Evolutionary conservation across 1,139 yeast species (phyloP).

Genomic region (Blastobotrys arbuscula): DNA sequence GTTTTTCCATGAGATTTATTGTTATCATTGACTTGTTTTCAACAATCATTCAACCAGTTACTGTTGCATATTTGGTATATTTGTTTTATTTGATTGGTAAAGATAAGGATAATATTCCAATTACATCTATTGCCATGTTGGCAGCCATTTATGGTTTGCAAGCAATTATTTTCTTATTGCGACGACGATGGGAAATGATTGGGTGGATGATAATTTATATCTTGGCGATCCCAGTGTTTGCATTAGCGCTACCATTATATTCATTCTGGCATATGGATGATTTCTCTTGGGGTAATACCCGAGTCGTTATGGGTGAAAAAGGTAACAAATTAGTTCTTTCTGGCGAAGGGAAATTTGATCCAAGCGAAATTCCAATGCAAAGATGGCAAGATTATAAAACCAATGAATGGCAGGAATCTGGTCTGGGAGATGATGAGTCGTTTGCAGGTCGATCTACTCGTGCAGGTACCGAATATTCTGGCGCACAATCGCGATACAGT

Average conservation of each 20-base stretch:
- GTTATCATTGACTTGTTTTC: conserved; percentile 38
- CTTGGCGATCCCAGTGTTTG: conserved; percentile 37
- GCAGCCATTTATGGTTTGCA: conserved; percentile 40
- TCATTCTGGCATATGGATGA: conserved; percentile 44
- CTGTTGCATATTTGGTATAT: conserved; percentile 38
- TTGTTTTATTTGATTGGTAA: conserved; percentile 34
- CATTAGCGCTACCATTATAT: conserved; percentile 37
- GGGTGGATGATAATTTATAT: conserved; percentile 42
- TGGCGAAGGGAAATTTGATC: conserved; percentile 39
- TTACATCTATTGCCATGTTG: conserved; percentile 37
- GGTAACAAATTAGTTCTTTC: conserved; percentile 35
- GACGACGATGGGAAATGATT: conserved; percentile 42
- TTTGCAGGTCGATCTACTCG: conserved; percentile 13
- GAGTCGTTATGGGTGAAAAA: conserved; percentile 40
- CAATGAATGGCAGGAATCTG: conserved; percentile 28
- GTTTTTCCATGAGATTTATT: conserved; percentile 40
- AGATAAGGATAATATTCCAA: conserved; percentile 32
- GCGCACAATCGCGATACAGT: conserved; percentile 15
- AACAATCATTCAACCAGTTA: conserved; percentile 40
- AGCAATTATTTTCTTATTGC: conserved; percentile 35
- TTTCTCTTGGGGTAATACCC: conserved; percentile 43
- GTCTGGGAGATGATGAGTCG: conserved; percentile 18
- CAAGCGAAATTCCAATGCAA: conserved; percentile 37
- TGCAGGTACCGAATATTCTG: conserved; percentile 8
- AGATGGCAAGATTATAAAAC: conserved; percentile 39